Percentiles rank a stretch among this genome's conserved stretches.
phyloP scores from a whole-genome alignment of 192 early-diverging fungal genomes.

The Backusella circina region DNA sequence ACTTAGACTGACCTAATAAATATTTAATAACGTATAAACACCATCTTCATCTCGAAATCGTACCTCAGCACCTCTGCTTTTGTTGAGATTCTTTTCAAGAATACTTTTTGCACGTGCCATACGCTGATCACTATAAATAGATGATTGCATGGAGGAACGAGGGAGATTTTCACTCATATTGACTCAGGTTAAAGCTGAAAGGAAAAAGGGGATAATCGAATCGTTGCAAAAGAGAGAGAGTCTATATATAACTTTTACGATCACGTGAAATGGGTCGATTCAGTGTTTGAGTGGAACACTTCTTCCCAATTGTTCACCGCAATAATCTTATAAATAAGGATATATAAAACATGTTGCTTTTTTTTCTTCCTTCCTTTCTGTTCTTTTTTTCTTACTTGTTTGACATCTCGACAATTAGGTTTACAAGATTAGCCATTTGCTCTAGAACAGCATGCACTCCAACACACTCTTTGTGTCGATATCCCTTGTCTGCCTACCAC shows the following conservation, averaged over 20 bases:
- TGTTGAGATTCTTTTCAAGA: constrained; percentile 74
- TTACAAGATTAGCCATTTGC: background rate
- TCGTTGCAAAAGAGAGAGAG: background rate
- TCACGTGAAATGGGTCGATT: background rate
- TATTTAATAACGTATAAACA: background rate
- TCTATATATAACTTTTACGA: background rate
- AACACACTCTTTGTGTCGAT: constrained; percentile 30
- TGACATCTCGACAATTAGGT: background rate
- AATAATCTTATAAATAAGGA: background rate
- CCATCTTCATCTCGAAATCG: background rate
- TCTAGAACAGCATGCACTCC: constrained; percentile 7
- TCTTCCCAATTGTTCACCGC: background rate
- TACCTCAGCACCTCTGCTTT: constrained; percentile 72
- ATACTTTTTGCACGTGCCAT: constrained; percentile 38
- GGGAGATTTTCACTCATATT: constrained; percentile 10
- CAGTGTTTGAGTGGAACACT: background rate
- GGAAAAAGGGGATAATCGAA: background rate
- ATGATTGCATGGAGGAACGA: constrained; percentile 19
- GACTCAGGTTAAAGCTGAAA: background rate
- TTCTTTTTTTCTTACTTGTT: background rate
- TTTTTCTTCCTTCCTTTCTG: background rate
- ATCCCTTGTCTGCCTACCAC: constrained; percentile 33
- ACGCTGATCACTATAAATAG: constrained; percentile 21
- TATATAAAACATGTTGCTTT: background rate
- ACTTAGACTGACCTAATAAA: constrained; percentile 64